Evolutionary conservation across 495 filamentous ascomycete species (phyloP).

Genomic region (Aspergillus panamensis): DNA sequence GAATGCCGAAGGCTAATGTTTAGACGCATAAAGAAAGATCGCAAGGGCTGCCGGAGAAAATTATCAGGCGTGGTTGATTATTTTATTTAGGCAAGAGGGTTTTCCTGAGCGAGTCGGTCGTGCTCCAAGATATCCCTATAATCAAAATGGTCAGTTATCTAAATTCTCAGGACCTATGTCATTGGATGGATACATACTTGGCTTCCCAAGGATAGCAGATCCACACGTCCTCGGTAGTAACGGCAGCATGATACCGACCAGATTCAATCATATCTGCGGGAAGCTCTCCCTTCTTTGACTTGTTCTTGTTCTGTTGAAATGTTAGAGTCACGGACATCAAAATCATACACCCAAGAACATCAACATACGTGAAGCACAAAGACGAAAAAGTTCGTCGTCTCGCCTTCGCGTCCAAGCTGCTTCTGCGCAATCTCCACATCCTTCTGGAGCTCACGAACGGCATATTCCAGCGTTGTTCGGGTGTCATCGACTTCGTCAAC

Average conservation of each 20-base stretch:
- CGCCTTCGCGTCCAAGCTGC: conserved; percentile 60
- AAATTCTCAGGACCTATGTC: neutral
- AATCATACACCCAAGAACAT: conserved; percentile 5
- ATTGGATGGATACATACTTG: conserved; percentile 46
- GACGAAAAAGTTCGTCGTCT: conserved; percentile 82
- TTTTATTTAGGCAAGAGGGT: conserved; percentile 36
- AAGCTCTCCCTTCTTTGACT: conserved; percentile 84
- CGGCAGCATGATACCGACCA: conserved; percentile 76
- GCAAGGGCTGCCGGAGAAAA: neutral
- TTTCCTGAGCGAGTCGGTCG: conserved; percentile 63
- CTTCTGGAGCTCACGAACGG: conserved; percentile 92
- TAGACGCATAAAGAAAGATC: neutral
- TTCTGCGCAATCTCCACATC: conserved; percentile 82
- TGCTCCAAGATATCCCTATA: conserved; percentile 86
- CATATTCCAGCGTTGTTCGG: conserved; percentile 93
- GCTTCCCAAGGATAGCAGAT: conserved; percentile 99
- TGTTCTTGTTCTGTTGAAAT: conserved; percentile 79
- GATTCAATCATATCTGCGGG: conserved; percentile 75
- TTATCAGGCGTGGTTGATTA: neutral
- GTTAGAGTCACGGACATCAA: neutral
- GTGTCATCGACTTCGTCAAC: conserved; percentile 99
- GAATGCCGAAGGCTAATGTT: neutral
- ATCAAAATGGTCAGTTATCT: conserved; percentile 17
- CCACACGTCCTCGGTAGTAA: conserved; percentile 89
- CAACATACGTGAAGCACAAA: conserved; percentile 90